Percentiles rank a stretch among this genome's conserved stretches.
Conservation (phyloP, 345 rosid genomes). For the Aquilaria sinensis region DNA sequence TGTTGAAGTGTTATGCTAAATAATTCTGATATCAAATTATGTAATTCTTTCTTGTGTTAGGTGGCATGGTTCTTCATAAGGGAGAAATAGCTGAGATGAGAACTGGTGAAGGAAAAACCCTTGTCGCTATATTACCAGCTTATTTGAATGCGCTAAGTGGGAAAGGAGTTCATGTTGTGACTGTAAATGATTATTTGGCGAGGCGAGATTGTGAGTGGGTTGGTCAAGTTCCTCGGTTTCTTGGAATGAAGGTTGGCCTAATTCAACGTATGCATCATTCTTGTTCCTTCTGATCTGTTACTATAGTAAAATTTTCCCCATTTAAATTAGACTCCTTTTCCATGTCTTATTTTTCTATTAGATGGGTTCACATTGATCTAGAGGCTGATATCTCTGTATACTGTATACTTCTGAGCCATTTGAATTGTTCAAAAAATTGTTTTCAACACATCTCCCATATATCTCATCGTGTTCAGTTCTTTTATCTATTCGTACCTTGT, state of each 20-base stretch:
- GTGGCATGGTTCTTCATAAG: constrained; percentile 97
- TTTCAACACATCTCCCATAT: too few species aligned
- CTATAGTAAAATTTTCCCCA: not conserved
- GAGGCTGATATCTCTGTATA: not conserved
- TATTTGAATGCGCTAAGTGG: constrained; percentile 91
- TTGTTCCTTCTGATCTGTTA: constrained; percentile 6
- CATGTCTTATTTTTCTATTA: not conserved
- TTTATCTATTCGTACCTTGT: too few species aligned
- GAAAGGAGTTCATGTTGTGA: constrained; percentile 96
- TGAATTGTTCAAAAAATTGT: too few species aligned
- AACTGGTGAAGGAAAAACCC: constrained; percentile 99
- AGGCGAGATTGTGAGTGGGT: constrained; percentile 99
- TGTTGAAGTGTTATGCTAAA: too few species aligned
- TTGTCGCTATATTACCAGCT: constrained; percentile 94
- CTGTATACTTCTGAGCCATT: too few species aligned
- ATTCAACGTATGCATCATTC: constrained; percentile 86
- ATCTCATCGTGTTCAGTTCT: too few species aligned
- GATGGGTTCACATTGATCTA: constrained; percentile 2
- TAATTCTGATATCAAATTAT: too few species aligned
- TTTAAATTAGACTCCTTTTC: not conserved
- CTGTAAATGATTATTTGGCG: constrained; percentile 93
- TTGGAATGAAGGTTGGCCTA: constrained; percentile 98
- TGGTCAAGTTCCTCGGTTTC: constrained; percentile 97
- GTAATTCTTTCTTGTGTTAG: constrained; percentile 27
- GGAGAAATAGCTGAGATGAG: constrained; percentile 99